These are phyloP conservation scores for Tilletia caries DNA, from an alignment of 1,284 basidiomycete genomes.

Conservation along the genomic window DNA sequence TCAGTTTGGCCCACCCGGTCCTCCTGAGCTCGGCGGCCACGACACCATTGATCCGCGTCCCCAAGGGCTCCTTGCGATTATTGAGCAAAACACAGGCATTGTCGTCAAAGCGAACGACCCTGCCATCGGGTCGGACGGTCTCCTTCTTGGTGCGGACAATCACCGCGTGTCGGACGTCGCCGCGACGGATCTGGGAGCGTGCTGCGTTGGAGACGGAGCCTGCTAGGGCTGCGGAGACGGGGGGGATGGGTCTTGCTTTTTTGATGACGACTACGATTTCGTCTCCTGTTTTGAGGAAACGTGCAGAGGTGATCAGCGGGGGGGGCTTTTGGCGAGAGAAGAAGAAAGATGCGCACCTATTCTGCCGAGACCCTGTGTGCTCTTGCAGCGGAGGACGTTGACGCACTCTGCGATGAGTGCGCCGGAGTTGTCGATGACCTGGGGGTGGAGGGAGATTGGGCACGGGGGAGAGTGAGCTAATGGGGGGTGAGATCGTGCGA, in stretches of 20 bases:
- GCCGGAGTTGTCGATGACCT: slow-evolving; percentile 99
- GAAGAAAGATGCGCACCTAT: slow-evolving; percentile 56
- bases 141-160: slow-evolving; percentile 86
- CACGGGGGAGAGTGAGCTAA: background rate
- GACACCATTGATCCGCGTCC: slow-evolving; percentile 87
- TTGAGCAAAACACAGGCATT: slow-evolving; percentile 94
- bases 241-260: slow-evolving; percentile 73
- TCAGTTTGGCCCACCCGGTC: slow-evolving; percentile 93
- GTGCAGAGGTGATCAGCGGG: slow-evolving; percentile 59
- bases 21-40: slow-evolving; percentile 84
- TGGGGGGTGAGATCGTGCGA: background rate
- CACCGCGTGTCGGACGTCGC: slow-evolving; percentile 89
- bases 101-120: slow-evolving; percentile 88
- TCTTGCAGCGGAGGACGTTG: slow-evolving; percentile 93
- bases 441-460: slow-evolving; percentile 10
- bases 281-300: slow-evolving; percentile 64
- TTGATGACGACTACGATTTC: slow-evolving; percentile 97
- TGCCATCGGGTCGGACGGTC: slow-evolving; percentile 78
- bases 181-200: slow-evolving; percentile 66
- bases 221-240: slow-evolving; percentile 44
- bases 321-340: background rate
- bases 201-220: slow-evolving; percentile 60
- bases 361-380: slow-evolving; percentile 68
- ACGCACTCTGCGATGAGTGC: slow-evolving; percentile 93
- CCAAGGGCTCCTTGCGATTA: slow-evolving; percentile 93